Evolutionary conservation across 768 basidiomycete species (phyloP), one percentile per base, ranked within the genome.

Genomic region (Termitomyces sp.): DNA sequence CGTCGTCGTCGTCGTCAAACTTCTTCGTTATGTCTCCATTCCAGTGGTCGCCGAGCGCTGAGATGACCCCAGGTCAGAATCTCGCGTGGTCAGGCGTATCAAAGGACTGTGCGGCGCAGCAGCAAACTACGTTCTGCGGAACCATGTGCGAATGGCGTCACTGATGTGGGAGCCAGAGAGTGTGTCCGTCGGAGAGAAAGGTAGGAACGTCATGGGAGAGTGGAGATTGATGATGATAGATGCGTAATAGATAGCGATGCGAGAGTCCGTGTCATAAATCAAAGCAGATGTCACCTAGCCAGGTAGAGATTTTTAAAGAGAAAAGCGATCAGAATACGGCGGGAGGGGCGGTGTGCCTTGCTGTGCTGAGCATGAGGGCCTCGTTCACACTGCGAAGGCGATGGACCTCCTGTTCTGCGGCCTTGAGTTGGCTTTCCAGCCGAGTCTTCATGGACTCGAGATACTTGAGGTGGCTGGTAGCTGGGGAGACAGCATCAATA

Each of bases 351-450:
- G 59, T 83, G 74, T 89, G 89, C 72, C 87, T 86, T 43, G 89
- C 87, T 57, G 88, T 87, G 71, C 85, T 83, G 69, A 93, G 84
- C 89, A 92, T 92, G 70, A 94, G 80, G 42, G 88, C 87, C 82
- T 94, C 91, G 73, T 93, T 93, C 63, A 94, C 85, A 67, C 82
- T 86, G 72, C 89, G 83, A 66, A 92, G 87, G 65, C 90, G 83
- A 70, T 85, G 79, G 59, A 90, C 87, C 75, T 92, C 90, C 57
- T 83, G 79, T 72, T 92, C 90, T 59, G 89, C 87, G 69, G 82
- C 79, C 73, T 90, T 84, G 62, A 92, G 80, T 69, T 87, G 79
- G 69, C 81, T 82, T 78, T 90, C 89, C 63, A 89, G 77, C 66
- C 89, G 85, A 57, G 80, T 81, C 62, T 86, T 87, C 64, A 87